Evolutionary conservation across 768 basidiomycete genomes (phyloP).

Genomic region (Boletus pseudo-olivaceus): DNA sequence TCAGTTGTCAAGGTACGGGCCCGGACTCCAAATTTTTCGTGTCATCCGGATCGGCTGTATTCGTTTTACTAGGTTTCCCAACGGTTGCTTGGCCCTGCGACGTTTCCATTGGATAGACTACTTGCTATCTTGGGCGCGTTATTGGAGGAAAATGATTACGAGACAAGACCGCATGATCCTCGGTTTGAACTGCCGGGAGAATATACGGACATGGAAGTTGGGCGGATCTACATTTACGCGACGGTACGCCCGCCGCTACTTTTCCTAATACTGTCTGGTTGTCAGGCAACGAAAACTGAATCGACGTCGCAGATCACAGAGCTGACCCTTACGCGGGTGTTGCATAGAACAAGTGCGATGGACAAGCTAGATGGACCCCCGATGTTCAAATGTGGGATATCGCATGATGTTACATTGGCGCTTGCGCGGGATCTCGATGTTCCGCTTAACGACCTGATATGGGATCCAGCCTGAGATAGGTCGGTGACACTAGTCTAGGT

Average conservation of each 20-base stretch:
- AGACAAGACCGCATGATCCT: conserved; percentile 42
- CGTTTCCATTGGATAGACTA: conserved; percentile 78
- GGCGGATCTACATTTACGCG: conserved; percentile 55
- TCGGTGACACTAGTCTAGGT: background rate
- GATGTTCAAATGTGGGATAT: conserved; percentile 71
- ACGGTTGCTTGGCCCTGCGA: conserved; percentile 70
- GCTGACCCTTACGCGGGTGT: conserved; percentile 57
- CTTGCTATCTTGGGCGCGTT: conserved; percentile 77
- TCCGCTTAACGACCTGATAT: conserved; percentile 59
- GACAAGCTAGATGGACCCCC: conserved; percentile 70
- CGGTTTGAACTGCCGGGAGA: conserved; percentile 61
- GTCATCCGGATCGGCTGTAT: background rate
- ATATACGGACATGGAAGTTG: conserved; percentile 70
- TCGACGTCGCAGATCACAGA: conserved; percentile 53
- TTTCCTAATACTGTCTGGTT: background rate
- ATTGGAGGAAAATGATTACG: conserved; percentile 63
- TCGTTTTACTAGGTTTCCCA: conserved; percentile 55
- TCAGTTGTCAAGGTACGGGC: conserved; percentile 44
- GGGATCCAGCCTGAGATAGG: conserved; percentile 45
- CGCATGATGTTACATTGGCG: conserved; percentile 49
- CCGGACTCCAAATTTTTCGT: background rate
- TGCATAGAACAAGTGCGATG: conserved; percentile 58
- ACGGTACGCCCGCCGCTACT: conserved; percentile 49
- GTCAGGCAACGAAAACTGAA: background rate
- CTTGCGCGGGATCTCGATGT: conserved; percentile 62